Evolutionary conservation across 768 basidiomycete genomes (phyloP), one percentile per base, ranked within the genome.

Genomic region (Candolleomyces efflorescens): DNA sequence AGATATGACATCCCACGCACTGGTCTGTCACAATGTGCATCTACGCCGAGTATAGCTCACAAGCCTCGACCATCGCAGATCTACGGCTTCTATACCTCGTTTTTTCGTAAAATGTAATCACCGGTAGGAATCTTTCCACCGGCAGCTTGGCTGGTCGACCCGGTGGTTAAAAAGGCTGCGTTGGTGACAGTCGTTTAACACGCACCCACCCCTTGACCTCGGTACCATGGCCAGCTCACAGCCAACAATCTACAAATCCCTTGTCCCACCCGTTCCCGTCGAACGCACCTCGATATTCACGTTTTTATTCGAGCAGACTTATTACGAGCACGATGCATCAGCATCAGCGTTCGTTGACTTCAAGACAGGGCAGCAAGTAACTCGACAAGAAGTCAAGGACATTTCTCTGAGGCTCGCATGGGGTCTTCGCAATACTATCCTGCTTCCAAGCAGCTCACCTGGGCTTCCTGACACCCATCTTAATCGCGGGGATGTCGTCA

Each of bases 261-360:
- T 41, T 10, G 3, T 60, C 7, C 62, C 67, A 1, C 54, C 61
- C 18, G 62, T 67, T 5, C 64, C 62, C n/a, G 46, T 65, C 32
- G 23, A 58, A n/a, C 62, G 54, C 23, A 50, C 43, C 13, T 67
- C 65, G 20, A 59, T 69, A 38, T 69, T 66, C 54, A 69, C 68
- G 36, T 54, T 59, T 13, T 57, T 69, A 27, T 64, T 69, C 0
- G 62, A 59, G 6, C 63, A 64, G 38, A 20, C 20, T n/a, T 54
- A 64, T 10, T 60, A 63, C 37, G 60, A 60, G 3, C 58, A 59
- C 27, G 36, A 15, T 17, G 62, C 67, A 0, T 47, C 56, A 5
- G 22, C 24, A 44, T 48, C 27, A 2, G 68, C 67, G 7, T 64
- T 63, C 51, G 59, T 68, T 26, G 67, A 69, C 53, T 64, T 63